Base-by-base conservation (phyloP, 116 monocot species). In the Iris pallida region DNA sequence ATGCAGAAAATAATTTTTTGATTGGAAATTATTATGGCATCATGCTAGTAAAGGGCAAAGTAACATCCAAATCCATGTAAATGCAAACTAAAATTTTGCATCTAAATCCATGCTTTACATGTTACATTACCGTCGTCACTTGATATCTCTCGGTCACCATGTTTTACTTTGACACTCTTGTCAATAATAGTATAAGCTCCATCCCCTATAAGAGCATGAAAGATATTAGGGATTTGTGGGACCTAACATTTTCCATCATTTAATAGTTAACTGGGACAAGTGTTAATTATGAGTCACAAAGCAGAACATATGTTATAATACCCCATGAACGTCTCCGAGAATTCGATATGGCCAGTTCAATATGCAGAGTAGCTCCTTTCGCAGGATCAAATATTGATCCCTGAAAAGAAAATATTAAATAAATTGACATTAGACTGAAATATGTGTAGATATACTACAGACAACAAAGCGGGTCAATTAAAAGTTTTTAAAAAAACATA, bases 301-400 rank as follows among this genome's bases (percentile, higher is more conserved):
- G n/a, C n/a, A n/a, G n/a, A n/a, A n/a, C n/a, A n/a, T n/a, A n/a
- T n/a, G n/a, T n/a, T n/a, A n/a, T n/a, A n/a, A n/a, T n/a, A n/a
- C n/a, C n/a, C n/a, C n/a, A n/a, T n/a, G n/a, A n/a, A n/a, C n/a
- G n/a, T n/a, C n/a, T n/a, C n/a, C n/a, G n/a, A n/a, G n/a, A n/a
- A n/a, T n/a, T n/a, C n/a, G n/a, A n/a, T n/a, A n/a, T n/a, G n/a
- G n/a, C n/a, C n/a, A n/a, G n/a, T n/a, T n/a, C n/a, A n/a, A n/a
- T n/a, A n/a, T n/a, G n/a, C n/a, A n/a, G n/a, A n/a, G 64, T 75
- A 40, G 77, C 72, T 60, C 83, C 86, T 45, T 75, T 81, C 64
- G 83, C 77, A 18, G 83, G 85, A 71, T 94, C 94, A 83, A 94
- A 94, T 61, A 73, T 68, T 9, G 59, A 66, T 67, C 91, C 85